Conservation (phyloP, 768 basidiomycete genomes). For the Tylopilus sp. region DNA sequence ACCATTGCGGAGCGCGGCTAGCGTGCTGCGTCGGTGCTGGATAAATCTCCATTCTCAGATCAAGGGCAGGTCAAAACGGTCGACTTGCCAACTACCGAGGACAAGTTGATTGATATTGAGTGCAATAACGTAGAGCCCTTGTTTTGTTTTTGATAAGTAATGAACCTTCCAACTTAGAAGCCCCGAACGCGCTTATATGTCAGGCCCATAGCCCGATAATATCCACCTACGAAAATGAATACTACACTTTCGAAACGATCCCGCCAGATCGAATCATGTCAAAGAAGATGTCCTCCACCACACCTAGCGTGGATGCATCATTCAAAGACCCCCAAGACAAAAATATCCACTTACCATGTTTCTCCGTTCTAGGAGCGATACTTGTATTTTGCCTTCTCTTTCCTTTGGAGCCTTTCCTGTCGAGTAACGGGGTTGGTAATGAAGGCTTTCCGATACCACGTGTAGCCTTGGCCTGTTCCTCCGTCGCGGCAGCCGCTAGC, state of each 20-base stretch:
- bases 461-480: slow-evolving; percentile 55
- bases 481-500: slow-evolving; percentile 45
- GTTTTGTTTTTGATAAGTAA: too few species aligned
- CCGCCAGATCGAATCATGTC: slow-evolving; percentile 81
- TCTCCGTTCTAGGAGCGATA: slow-evolving; percentile 50
- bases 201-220: too few species aligned
- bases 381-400: slow-evolving; percentile 54
- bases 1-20: slow-evolving; percentile 32
- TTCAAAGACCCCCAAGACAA: not conserved
- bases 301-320: slow-evolving; percentile 34
- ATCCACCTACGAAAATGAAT: too few species aligned
- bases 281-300: slow-evolving; percentile 73
- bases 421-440: slow-evolving; percentile 59
- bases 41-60: slow-evolving; percentile 33
- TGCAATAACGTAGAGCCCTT: too few species aligned
- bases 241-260: slow-evolving; percentile 65
- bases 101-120: too few species aligned
- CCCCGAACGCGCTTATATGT: not conserved
- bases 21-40: slow-evolving; percentile 13
- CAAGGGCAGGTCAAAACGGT: slow-evolving; percentile 36
- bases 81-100: too few species aligned
- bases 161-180: not conserved
- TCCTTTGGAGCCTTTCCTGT: slow-evolving; percentile 40
- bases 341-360: slow-evolving; percentile 47
- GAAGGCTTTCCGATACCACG: slow-evolving; percentile 74